phyloP scores from a whole-genome alignment of 495 filamentous ascomycete genomes.

The Bombardia bombarda region DNA sequence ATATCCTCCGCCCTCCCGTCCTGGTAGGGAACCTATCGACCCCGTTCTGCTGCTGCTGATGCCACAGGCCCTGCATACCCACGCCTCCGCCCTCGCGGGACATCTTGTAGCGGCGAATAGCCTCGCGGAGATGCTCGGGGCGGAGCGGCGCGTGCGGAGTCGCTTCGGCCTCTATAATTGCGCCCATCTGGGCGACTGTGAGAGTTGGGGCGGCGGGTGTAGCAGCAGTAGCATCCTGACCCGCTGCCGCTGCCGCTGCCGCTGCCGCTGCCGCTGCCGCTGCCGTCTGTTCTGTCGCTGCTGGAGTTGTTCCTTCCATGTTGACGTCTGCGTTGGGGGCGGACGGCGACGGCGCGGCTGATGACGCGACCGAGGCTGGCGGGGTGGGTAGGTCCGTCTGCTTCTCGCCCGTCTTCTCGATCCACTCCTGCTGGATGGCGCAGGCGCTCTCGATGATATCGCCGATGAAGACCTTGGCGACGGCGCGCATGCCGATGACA shows the following conservation, averaged over 20 bases:
- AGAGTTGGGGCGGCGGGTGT: neutral
- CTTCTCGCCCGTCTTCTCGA: constrained; percentile 43
- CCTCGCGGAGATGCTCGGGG: constrained; percentile 77
- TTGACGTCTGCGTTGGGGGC: constrained; percentile 8
- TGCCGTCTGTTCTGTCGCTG: no score
- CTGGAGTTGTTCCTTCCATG: no score
- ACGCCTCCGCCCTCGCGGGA: constrained; percentile 64
- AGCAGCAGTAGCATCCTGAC: neutral
- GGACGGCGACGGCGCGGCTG: constrained; percentile 6
- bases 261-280: no score
- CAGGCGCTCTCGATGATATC: constrained; percentile 75
- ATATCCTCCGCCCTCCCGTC: constrained; percentile 56
- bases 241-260: no score
- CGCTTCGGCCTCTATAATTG: no score
- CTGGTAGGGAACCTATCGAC: constrained; percentile 53
- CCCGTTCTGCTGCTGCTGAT: constrained; percentile 50
- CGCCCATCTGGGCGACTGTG: no score
- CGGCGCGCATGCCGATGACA: constrained; percentile 69
- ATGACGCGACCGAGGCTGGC: constrained; percentile 9
- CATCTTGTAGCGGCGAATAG: constrained; percentile 62
- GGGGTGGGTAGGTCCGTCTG: constrained; percentile 35
- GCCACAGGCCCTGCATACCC: constrained; percentile 62
- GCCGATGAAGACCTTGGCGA: constrained; percentile 77
- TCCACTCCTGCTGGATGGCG: constrained; percentile 72
- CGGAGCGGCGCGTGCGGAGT: constrained; percentile 55